Base-by-base conservation (phyloP, 306 rosid species). In the Vigna angularis region DNA sequence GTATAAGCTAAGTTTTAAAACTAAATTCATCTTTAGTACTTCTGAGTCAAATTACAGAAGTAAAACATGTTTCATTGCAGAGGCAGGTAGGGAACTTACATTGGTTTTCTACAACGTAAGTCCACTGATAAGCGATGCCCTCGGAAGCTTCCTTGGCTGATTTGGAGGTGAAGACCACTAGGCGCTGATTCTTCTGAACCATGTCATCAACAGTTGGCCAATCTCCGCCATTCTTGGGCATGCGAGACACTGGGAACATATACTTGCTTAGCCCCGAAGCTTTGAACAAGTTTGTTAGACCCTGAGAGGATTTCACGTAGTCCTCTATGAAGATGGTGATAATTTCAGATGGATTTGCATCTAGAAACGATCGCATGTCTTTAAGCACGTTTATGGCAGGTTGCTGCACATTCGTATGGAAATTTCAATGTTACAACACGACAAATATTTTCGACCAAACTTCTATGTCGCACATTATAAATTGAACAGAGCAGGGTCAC, bases 131-230 rank as follows among this genome's bases (percentile, higher is more conserved):
- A 77, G 98, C 98, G 52, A 95, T 89, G 58, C 93, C 97, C 11
- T 95, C 98, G 1, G 97, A 85, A 17, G 90, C 89, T 81, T 95
- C 97, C 86, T 95, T 95, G 63, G 82, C 36, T 5, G 77, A 22
- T 81, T 73, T 92, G n/a, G 98, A 92, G 51, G 97, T 83, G 91
- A 95, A 95, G 70, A 88, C 91, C 2, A 92, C 81, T 79, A 95
- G 74, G 63, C 98, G 89, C 81, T 87, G 98, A 76, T 92, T 92
- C 81, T 89, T 87, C 81, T 85, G 81, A 3, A 79, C 85, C 98
- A 95, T 95, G 72, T 95, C 98, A 81, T 91, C 93, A 0, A 91
- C 89, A 0, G 87, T 91, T 16, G 98, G 98, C 98, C 98, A 95
- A 66, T 95, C 87, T 6, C 36, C 85, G 0, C 98, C 98, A 4